Base-by-base conservation (phyloP, 2,329 filamentous ascomycete genomes). In the Ramichloridium luteum region DNA sequence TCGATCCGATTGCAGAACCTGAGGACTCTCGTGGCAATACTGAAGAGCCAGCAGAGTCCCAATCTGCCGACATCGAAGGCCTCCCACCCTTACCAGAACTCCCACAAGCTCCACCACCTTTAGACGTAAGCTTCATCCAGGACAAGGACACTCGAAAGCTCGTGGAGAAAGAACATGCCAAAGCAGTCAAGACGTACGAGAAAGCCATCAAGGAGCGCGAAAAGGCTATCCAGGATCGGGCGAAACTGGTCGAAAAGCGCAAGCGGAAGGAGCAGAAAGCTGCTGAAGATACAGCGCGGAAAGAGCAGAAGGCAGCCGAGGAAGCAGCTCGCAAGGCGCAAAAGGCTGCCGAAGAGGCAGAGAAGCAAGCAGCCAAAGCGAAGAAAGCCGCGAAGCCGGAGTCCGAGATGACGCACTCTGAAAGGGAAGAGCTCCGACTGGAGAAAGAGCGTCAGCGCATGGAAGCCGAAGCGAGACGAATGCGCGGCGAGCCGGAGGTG, bases 81-180 rank as follows among this genome's bases (percentile, higher is more conserved):
- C 48, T 70, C 4, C 67, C 66, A 12, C 59, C 63, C 1, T 54
- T 72, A 9, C 66, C 68, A 6, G 51, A 58, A 6, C 48, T 67
- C 3, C 79, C 79, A 1, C 40, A 58, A 4, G 62, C 68, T 30
- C 53, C 53, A 13, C 37, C 61, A 2, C 56, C 62, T 2, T 68
- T 77, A 2, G 67, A 84, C 43, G 52, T 76, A 1, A 60, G 63
- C 27, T 57, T 64, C 28, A 76, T 72, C 49, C 58, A 66, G 2
- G 74, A 82, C 54, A 77, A 77, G 46, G 69, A 73, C 5, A 62
- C 71, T 16, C 70, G 73, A 6, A 82, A 80, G 45, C 65, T 74
- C 25, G 77, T 75, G 2, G 74, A 82, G 45, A 80, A 77, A 35
- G 77, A 83, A 45, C 65, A 74, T 34, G 70, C 72, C 31, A 66